Conservation (phyloP, 1,284 basidiomycete genomes). For the Cutaneotrichosporon arboriforme region DNA sequence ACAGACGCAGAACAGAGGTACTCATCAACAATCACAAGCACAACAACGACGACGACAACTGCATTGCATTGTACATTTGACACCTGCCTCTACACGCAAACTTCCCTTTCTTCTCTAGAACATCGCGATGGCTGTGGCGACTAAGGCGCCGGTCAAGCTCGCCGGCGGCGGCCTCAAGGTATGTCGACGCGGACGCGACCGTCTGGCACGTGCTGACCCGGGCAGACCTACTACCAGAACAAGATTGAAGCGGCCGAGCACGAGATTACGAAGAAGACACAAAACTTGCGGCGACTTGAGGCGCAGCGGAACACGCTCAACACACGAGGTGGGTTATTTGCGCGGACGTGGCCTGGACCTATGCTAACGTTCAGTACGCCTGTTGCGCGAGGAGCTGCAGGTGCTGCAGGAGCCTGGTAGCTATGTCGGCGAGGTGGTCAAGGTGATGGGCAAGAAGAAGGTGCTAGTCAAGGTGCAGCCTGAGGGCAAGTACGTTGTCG, state of each 20-base stretch:
- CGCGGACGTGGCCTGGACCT: conserved; percentile 43
- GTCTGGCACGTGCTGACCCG: not conserved
- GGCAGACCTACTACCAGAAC: conserved; percentile 81
- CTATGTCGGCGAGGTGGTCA: conserved; percentile 96
- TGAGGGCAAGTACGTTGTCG: conserved; percentile 98
- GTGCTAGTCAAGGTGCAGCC: conserved; percentile 98
- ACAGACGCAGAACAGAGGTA: no score
- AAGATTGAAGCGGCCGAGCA: conserved; percentile 93
- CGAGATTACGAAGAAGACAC: conserved; percentile 90
- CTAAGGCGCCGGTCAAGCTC: conserved; percentile 14
- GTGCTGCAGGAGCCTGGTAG: conserved; percentile 92
- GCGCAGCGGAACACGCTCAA: conserved; percentile 96
- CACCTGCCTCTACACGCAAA: not conserved
- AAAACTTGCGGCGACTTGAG: conserved; percentile 90
- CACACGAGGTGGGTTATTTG: conserved; percentile 66
- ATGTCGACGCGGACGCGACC: not conserved
- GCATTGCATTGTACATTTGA: not conserved
- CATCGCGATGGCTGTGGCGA: conserved; percentile 9
- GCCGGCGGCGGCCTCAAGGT: conserved; percentile 20
- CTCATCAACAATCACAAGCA: not conserved
- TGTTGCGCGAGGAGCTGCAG: conserved; percentile 89
- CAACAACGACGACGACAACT: not conserved
- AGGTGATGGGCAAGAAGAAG: conserved; percentile 99
- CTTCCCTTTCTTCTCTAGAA: not conserved
- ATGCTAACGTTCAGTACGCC: conserved; percentile 55